Conservation (phyloP, 768 basidiomycete species). For the Fistulinella prunicolor region DNA sequence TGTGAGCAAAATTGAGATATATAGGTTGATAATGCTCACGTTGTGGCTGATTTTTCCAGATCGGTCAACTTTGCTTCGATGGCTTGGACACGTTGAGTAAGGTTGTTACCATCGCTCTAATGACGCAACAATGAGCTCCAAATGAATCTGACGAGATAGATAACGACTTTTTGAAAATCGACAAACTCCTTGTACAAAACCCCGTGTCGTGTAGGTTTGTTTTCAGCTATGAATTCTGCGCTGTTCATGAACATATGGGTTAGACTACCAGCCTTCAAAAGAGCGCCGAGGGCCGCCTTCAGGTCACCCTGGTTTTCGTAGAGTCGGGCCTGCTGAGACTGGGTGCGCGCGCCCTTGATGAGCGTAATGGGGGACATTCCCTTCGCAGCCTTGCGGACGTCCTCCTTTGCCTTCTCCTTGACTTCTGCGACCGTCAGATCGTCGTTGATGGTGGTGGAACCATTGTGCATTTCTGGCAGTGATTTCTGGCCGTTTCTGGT, state of each 20-base stretch:
- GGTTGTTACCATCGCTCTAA: slow-evolving; percentile 39
- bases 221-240: slow-evolving; percentile 51
- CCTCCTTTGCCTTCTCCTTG: slow-evolving; percentile 45
- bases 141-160: slow-evolving; percentile 7
- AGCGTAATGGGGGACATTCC: slow-evolving; percentile 60
- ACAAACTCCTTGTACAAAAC: slow-evolving; percentile 59
- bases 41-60: slow-evolving; percentile 39
- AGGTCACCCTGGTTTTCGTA: slow-evolving; percentile 58
- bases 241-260: slow-evolving; percentile 58
- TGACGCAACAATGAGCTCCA: slow-evolving; percentile 12
- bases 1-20: slow-evolving; percentile 11
- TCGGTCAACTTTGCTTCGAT: slow-evolving; percentile 47
- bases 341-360: slow-evolving; percentile 59
- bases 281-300: slow-evolving; percentile 55
- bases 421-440: slow-evolving; percentile 43
- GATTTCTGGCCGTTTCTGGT: slow-evolving; percentile 15
- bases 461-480: slow-evolving; percentile 41
- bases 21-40: slow-evolving; percentile 22
- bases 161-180: slow-evolving; percentile 62
- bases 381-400: slow-evolving; percentile 49
- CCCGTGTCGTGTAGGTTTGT: slow-evolving; percentile 48
- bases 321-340: slow-evolving; percentile 50
- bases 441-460: slow-evolving; percentile 22
- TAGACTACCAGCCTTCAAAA: slow-evolving; percentile 60
- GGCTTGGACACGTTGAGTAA: slow-evolving; percentile 39